Base-by-base conservation (phyloP, 495 filamentous ascomycete genomes). In the Terfezia boudieri region DNA sequence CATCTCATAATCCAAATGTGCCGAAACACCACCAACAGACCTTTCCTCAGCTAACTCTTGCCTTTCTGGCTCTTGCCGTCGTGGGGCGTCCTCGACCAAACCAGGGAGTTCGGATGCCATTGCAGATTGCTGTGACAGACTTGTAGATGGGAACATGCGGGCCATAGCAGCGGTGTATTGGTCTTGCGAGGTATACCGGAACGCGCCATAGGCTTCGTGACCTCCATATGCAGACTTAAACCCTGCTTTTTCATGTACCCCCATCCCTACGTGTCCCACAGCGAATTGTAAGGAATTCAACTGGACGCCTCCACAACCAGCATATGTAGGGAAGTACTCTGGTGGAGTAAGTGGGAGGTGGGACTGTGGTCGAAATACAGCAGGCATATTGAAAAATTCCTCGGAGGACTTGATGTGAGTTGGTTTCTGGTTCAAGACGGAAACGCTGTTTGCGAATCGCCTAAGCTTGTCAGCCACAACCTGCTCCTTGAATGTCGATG, bases 1-100 rank as follows among this genome's bases (percentile, higher is more conserved):
- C 79, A 96, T 90, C 67, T 96, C 90, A 68, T 99, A 99, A 72
- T 99, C 92, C 67, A 99, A 77, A 68, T 92, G 82, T 54, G 85
- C 84, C 61, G 90, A 88, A 41, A 99, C 92, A 60, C 90, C 90
- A 71, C 90, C 90, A 50, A 59, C 57, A 12, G 50, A 37, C 43
- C 61, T 65, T 37, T 65, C 63, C 46, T 65, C 63, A 17, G 53
- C 61, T 51, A 60, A 37, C 50, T 64, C 61, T 50, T 64, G 61
- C 35, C 60, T 58, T 12, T 58, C 55, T 14, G 36, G 23, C 48
- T 64, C 61, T 35, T 64, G 62, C 32, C 50, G 14, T 55, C 53
- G 14, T 57, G 55, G n/a, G 49, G 50, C 52, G 49, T 63, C 52
- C 51, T 51, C 49, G 41, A 56, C 36, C 41, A 46, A 9, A 20